A percentile compares a stretch with the other conserved stretches of the same genome.
phyloP scores from a whole-genome alignment of 176 grass and related monocot genomes.

The Avena eriantha region DNA sequence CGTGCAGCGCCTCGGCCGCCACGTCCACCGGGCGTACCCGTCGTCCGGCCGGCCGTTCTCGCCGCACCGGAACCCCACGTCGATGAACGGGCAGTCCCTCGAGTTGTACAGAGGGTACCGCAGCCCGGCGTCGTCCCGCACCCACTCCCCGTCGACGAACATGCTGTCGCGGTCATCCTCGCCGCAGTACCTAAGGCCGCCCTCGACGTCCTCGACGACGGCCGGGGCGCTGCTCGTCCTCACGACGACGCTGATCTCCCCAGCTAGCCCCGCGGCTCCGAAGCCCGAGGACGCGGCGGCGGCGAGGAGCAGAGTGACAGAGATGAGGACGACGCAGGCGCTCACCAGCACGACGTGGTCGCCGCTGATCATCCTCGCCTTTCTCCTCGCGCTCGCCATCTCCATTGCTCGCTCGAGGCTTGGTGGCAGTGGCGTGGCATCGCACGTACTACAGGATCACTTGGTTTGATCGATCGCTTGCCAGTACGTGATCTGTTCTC shows the following conservation, averaged over 20 bases:
- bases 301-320: slow-evolving; percentile 34
- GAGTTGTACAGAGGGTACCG: slow-evolving; percentile 48
- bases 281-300: slow-evolving; percentile 2
- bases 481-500: background rate
- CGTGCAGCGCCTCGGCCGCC: slow-evolving; percentile 56
- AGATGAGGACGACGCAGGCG: slow-evolving; percentile 47
- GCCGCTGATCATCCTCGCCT: slow-evolving; percentile 1
- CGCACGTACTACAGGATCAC: background rate
- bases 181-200: background rate
- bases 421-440: slow-evolving; percentile 25
- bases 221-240: background rate
- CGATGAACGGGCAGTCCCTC: slow-evolving; percentile 53
- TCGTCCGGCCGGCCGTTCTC: slow-evolving; percentile 71
- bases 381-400: slow-evolving; percentile 53
- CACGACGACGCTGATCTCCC: slow-evolving; percentile 3
- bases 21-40: slow-evolving; percentile 59
- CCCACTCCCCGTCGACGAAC: slow-evolving; percentile 59
- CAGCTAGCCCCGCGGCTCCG: slow-evolving; percentile 18
- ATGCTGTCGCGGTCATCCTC: slow-evolving; percentile 15
- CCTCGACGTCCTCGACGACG: background rate
- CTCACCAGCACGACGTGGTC: slow-evolving; percentile 34
- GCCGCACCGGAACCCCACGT: slow-evolving; percentile 61
- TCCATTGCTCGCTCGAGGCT: slow-evolving; percentile 37
- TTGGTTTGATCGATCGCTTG: background rate
- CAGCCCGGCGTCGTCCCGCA: slow-evolving; percentile 35